A percentile compares a stretch with the other conserved stretches of the same genome.
Evolutionary conservation across 768 basidiomycete genomes (phyloP).

Genomic region (Clitopilus hobsonii): DNA sequence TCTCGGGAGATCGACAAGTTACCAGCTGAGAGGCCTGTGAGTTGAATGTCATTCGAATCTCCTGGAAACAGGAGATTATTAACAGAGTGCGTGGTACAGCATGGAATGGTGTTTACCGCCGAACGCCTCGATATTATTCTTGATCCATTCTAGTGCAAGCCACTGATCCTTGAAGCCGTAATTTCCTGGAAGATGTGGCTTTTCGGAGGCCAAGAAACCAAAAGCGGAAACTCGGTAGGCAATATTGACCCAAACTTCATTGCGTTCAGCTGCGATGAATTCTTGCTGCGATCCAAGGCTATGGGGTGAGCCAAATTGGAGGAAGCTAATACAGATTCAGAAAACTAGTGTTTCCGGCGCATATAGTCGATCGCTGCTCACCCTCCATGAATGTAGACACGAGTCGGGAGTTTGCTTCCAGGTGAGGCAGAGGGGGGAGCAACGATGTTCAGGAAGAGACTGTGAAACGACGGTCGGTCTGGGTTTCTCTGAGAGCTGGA

Average conservation of each 20-base stretch:
- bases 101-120: slow-evolving; percentile 43
- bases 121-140: slow-evolving; percentile 59
- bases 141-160: slow-evolving; percentile 71
- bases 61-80: slow-evolving; percentile 42
- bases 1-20: not conserved
- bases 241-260: slow-evolving; percentile 73
- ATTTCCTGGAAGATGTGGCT: slow-evolving; percentile 61
- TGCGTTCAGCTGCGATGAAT: slow-evolving; percentile 56
- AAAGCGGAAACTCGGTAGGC: slow-evolving; percentile 75
- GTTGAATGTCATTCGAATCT: slow-evolving; percentile 52
- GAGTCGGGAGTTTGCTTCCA: slow-evolving; percentile 53
- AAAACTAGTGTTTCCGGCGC: not conserved
- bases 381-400: slow-evolving; percentile 78
- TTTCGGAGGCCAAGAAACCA: slow-evolving; percentile 67
- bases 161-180: slow-evolving; percentile 86
- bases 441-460: slow-evolving; percentile 64
- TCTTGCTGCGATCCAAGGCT: slow-evolving; percentile 57
- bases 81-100: too few relatives aligned
- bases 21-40: slow-evolving; percentile 75
- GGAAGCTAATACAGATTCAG: slow-evolving; percentile 42
- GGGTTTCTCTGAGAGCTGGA: not conserved
- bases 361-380: slow-evolving; percentile 18
- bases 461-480: slow-evolving; percentile 14
- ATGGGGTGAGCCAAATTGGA: slow-evolving; percentile 78
- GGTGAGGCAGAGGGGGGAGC: slow-evolving; percentile 48